A percentile compares a stretch with the other conserved stretches of the same genome.
phyloP scores from a whole-genome alignment of 768 basidiomycete genomes.

The Ephemerocybe angulata region DNA sequence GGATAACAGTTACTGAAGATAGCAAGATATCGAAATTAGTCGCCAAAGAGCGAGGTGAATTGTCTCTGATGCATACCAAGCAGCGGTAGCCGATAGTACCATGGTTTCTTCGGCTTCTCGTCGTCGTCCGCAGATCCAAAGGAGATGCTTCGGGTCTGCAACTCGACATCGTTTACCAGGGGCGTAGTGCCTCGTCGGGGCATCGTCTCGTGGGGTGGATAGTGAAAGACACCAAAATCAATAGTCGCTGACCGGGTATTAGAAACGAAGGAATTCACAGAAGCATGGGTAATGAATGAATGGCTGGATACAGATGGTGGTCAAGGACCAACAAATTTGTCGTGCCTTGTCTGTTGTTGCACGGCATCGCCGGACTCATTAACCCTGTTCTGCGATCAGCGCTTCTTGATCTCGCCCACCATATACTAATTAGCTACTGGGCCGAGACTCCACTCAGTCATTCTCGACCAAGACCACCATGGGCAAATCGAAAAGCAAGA shows the following conservation, averaged over 20 bases:
- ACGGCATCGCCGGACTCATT: too few relatives aligned
- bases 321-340: neutral
- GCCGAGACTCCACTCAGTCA: too few relatives aligned
- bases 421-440: too few relatives aligned
- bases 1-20: constrained; percentile 36
- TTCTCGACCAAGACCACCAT: too few relatives aligned
- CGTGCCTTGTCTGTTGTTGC: too few relatives aligned
- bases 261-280: neutral
- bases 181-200: neutral
- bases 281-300: neutral
- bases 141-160: constrained; percentile 1
- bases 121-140: neutral
- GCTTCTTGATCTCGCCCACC: too few relatives aligned
- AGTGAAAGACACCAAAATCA: neutral
- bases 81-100: constrained; percentile 59
- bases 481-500: too few relatives aligned
- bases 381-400: too few relatives aligned
- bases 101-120: constrained; percentile 32
- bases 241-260: neutral
- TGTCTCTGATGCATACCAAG: constrained; percentile 36
- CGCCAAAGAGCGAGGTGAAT: neutral
- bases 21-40: neutral
- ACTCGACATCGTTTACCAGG: constrained; percentile 5
- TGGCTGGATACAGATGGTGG: neutral
- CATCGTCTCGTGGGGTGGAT: neutral